phyloP scores from a whole-genome alignment of 768 basidiomycete genomes.

The Pulveroboletus frians region DNA sequence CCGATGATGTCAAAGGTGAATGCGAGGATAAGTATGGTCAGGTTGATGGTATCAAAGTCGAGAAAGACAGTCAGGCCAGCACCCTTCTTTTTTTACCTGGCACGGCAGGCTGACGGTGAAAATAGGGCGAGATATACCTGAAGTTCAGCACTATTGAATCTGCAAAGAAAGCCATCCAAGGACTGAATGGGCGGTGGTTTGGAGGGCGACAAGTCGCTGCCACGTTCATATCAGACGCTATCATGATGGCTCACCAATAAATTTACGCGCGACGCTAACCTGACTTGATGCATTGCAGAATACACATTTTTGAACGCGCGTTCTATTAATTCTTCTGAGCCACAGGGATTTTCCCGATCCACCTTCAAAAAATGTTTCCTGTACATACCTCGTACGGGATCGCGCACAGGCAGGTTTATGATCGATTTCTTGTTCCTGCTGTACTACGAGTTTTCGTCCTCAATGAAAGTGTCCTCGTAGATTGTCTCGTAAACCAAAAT shows the following conservation, averaged over 20 bases:
- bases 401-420: constrained; percentile 38
- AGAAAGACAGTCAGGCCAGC: constrained; percentile 87
- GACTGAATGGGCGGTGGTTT: constrained; percentile 96
- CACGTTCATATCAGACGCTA: constrained; percentile 85
- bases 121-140: constrained; percentile 93
- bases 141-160: constrained; percentile 78
- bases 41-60: constrained; percentile 85
- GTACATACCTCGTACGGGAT: constrained; percentile 30
- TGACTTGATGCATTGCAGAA: constrained; percentile 28
- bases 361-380: constrained; percentile 28
- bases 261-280: constrained; percentile 18
- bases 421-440: constrained; percentile 27
- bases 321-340: constrained; percentile 30
- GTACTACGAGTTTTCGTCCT: constrained; percentile 29
- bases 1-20: constrained; percentile 94
- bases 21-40: constrained; percentile 86
- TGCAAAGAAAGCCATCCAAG: constrained; percentile 80
- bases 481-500: constrained; percentile 25
- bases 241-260: constrained; percentile 89
- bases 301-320: constrained; percentile 17
- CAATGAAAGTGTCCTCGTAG: constrained; percentile 33
- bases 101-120: constrained; percentile 10
- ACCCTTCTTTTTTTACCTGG: background rate
- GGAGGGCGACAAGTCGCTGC: constrained; percentile 87
- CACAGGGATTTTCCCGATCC: constrained; percentile 28